Evolutionary conservation across 768 basidiomycete species (phyloP).

Genomic region (Suillus decipiens): DNA sequence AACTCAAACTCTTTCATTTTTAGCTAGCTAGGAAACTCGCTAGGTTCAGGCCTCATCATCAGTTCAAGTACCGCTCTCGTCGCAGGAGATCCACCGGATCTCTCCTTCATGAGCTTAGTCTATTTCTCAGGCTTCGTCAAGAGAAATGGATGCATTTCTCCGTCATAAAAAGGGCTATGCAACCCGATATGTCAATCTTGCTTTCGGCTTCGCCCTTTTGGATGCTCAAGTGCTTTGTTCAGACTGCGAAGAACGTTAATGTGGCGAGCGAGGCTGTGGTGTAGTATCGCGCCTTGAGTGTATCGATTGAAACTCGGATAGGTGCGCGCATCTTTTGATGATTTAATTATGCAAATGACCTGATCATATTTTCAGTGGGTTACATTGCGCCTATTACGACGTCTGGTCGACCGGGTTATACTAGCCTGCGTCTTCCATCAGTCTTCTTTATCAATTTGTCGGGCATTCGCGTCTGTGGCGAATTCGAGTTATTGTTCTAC

Average conservation of each 20-base stretch:
- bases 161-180: slow-evolving; percentile 69
- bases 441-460: slow-evolving; percentile 58
- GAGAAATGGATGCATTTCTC: slow-evolving; percentile 41
- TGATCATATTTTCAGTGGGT: slow-evolving; percentile 39
- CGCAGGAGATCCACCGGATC: slow-evolving; percentile 54
- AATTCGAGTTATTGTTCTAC: slow-evolving; percentile 57
- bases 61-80: slow-evolving; percentile 60
- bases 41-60: slow-evolving; percentile 58
- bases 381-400: slow-evolving; percentile 58
- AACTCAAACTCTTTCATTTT: neutral
- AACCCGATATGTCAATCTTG: slow-evolving; percentile 66
- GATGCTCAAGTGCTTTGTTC: slow-evolving; percentile 56
- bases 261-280: slow-evolving; percentile 54
- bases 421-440: slow-evolving; percentile 19
- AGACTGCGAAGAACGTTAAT: slow-evolving; percentile 67
- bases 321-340: slow-evolving; percentile 35
- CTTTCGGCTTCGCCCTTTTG: slow-evolving; percentile 56
- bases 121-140: slow-evolving; percentile 52
- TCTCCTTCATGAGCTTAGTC: slow-evolving; percentile 51
- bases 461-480: slow-evolving; percentile 63
- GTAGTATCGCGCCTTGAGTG: slow-evolving; percentile 46
- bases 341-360: slow-evolving; percentile 6
- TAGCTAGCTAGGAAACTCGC: slow-evolving; percentile 46
- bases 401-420: neutral
- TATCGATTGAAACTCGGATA: slow-evolving; percentile 58